Evolutionary conservation across 306 rosid genomes (phyloP).

Genomic region (Rosa persica): DNA sequence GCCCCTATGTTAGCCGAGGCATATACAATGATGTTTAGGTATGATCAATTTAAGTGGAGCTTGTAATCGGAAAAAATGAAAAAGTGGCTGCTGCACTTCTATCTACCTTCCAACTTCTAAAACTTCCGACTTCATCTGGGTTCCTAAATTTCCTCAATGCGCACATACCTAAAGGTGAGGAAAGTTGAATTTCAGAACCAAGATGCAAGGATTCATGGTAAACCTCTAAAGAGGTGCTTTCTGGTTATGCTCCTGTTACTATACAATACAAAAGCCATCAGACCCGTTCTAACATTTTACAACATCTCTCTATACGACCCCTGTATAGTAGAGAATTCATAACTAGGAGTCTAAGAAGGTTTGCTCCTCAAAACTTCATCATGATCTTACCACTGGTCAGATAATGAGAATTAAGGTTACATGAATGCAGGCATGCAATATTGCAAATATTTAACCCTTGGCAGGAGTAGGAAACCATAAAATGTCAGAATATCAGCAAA

Average conservation of each 20-base stretch:
- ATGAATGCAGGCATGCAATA: background rate
- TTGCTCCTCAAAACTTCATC: background rate
- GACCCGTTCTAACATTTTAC: background rate
- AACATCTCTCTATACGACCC: background rate
- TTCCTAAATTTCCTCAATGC: background rate
- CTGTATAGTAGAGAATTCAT: background rate
- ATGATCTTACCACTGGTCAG: background rate
- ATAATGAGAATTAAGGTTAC: background rate
- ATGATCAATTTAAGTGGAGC: background rate
- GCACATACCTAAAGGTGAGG: background rate
- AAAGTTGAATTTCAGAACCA: background rate
- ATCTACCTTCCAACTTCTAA: background rate
- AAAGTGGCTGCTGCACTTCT: background rate
- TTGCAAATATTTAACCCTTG: background rate
- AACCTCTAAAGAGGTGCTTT: background rate
- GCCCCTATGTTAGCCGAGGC: background rate
- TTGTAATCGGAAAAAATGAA: background rate
- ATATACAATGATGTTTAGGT: background rate
- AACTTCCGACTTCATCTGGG: background rate
- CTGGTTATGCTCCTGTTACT: background rate
- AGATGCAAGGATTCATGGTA: background rate
- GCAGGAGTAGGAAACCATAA: background rate
- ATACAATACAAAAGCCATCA: background rate
- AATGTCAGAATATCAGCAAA: background rate
- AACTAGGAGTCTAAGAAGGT: background rate